Percentiles rank a stretch among this genome's conserved stretches.
Conservation (phyloP, 345 rosid species). For the Lenwebbia sp. region DNA sequence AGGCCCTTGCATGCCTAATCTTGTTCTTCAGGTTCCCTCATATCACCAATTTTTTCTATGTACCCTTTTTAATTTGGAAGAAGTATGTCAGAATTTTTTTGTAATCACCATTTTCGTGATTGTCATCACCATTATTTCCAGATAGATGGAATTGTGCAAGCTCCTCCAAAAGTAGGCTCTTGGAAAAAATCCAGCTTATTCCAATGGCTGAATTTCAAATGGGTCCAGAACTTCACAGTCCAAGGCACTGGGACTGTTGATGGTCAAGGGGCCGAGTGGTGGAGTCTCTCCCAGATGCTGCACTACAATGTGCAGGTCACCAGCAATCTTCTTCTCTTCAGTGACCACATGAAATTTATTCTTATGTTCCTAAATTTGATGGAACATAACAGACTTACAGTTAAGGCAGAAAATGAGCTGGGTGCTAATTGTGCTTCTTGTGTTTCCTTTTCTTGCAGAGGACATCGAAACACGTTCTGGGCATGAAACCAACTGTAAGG, state of each 20-base stretch:
- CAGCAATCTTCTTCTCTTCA: neutral
- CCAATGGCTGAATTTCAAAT: constrained; percentile 86
- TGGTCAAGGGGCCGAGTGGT: constrained; percentile 81
- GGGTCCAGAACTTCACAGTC: constrained; percentile 58
- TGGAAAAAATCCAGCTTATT: constrained; percentile 65
- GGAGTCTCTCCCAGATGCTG: constrained; percentile 31
- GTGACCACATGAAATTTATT: neutral
- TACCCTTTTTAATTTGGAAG: neutral
- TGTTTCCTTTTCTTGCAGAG: constrained; percentile 27
- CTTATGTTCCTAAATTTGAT: neutral
- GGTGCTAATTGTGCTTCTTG: neutral
- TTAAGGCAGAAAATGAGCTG: neutral
- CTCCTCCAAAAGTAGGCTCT: constrained; percentile 48
- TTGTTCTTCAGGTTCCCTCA: constrained; percentile 40
- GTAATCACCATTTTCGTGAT: neutral
- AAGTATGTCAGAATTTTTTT: neutral
- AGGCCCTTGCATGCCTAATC: constrained; percentile 57
- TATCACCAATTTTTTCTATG: neutral
- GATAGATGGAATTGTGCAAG: constrained; percentile 65
- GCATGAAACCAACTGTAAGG: constrained; percentile 72
- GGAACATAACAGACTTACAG: neutral
- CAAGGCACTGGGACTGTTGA: constrained; percentile 68
- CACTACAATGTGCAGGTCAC: constrained; percentile 24
- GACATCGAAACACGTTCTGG: constrained; percentile 31
- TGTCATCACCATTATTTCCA: constrained; percentile 10